Evolutionary conservation across 495 filamentous ascomycete species (phyloP).

Genomic region (Echria macrotheca): DNA sequence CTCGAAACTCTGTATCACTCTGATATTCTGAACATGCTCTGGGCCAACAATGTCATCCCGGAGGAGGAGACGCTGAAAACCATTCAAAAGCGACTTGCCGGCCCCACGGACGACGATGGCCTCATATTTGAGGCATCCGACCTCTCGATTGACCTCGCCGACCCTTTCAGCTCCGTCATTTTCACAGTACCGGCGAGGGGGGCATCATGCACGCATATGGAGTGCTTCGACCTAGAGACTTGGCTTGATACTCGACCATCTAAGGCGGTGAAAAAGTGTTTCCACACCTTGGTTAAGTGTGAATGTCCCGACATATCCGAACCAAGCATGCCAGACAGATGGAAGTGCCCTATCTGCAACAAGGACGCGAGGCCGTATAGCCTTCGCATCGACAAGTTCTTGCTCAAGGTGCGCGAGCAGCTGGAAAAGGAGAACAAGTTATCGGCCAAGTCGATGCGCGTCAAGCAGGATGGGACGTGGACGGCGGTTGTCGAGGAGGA

Average conservation of each 20-base stretch:
- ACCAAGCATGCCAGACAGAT: conserved; percentile 62
- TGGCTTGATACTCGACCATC: conserved; percentile 61
- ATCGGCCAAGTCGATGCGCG: conserved; percentile 51
- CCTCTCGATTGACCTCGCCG: conserved; percentile 66
- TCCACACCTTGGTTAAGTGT: conserved; percentile 18
- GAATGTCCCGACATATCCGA: conserved; percentile 28
- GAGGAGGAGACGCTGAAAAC: conserved; percentile 34
- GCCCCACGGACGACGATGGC: conserved; percentile 55
- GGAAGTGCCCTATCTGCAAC: conserved; percentile 75
- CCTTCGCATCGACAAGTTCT: conserved; percentile 65
- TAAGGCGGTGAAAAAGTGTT: conserved; percentile 36
- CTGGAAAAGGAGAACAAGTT: conserved; percentile 40
- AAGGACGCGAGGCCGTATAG: conserved; percentile 67
- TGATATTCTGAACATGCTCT: conserved; percentile 40
- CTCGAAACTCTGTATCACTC: conserved; percentile 51
- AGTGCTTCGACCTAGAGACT: conserved; percentile 85
- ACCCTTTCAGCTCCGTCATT: conserved; percentile 68
- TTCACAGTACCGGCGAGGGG: conserved; percentile 67
- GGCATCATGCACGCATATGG: conserved; percentile 54
- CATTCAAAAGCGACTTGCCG: conserved; percentile 47
- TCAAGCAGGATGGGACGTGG: conserved; percentile 58
- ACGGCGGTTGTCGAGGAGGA: conserved; percentile 29
- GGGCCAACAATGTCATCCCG: conserved; percentile 28
- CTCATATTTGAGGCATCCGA: conserved; percentile 56
- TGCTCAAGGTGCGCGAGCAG: conserved; percentile 50